Evolutionary conservation across 768 basidiomycete genomes (phyloP).

Genomic region (Sarcomyxa edulis): DNA sequence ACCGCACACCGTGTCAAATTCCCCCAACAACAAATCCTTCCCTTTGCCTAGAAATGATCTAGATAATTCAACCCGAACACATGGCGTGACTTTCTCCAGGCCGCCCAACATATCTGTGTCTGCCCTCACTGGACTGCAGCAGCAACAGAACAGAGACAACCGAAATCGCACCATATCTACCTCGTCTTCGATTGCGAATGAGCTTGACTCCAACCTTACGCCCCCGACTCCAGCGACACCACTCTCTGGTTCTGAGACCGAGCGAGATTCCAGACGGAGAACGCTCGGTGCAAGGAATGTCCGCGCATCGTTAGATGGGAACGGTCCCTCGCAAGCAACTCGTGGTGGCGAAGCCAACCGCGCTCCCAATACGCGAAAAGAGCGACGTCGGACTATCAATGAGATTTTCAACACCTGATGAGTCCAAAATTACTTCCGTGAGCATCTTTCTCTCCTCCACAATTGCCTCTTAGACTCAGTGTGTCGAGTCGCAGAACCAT

Average conservation of each 20-base stretch:
- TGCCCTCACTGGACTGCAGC: conserved; percentile 49
- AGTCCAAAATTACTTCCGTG: too few relatives aligned
- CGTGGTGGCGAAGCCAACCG: background rate
- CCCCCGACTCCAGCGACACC: conserved; percentile 13
- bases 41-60: conserved; percentile 44
- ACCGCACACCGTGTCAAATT: conserved; percentile 54
- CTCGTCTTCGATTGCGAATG: conserved; percentile 14
- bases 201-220: conserved; percentile 10
- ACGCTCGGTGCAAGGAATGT: conserved; percentile 17
- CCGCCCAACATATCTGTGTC: conserved; percentile 50
- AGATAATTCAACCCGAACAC: conserved; percentile 34
- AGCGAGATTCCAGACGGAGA: conserved; percentile 42
- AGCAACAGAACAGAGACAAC: conserved; percentile 41
- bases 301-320: conserved; percentile 4
- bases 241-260: conserved; percentile 36
- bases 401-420: too few relatives aligned
- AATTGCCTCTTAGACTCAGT: too few relatives aligned
- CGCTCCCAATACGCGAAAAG: background rate
- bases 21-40: conserved; percentile 26
- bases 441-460: too few relatives aligned
- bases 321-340: background rate
- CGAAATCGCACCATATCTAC: conserved; percentile 7
- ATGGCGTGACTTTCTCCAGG: conserved; percentile 59
- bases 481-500: too few relatives aligned
- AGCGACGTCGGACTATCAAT: conserved; percentile 5